These are phyloP conservation scores for Canavalia ensiformis DNA, from an alignment of 306 rosid genomes.

Conservation along the genomic window DNA sequence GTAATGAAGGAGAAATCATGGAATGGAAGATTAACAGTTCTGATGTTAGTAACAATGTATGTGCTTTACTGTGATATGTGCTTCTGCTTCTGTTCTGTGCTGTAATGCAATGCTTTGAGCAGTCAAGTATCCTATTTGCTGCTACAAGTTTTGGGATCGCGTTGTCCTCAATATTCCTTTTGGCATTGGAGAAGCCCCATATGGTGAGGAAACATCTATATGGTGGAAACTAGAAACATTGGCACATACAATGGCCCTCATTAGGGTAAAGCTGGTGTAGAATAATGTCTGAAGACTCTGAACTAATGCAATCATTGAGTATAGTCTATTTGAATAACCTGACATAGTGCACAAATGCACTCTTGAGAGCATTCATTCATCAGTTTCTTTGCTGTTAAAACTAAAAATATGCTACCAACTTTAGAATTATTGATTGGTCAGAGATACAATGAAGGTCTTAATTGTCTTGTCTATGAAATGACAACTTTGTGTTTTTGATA, in stretches of 20 bases:
- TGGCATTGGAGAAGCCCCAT: neutral
- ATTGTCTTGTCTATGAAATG: neutral
- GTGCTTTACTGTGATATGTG: constrained; percentile 33
- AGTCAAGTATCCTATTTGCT: neutral
- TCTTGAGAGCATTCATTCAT: neutral
- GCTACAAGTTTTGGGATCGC: constrained; percentile 11
- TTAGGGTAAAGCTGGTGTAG: neutral
- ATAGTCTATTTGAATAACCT: neutral
- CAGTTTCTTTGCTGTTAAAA: constrained; percentile 12
- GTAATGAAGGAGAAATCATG: neutral
- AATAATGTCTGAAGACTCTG: neutral
- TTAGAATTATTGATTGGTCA: constrained; percentile 9
- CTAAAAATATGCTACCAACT: neutral
- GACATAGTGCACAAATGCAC: too few species aligned
- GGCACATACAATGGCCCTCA: neutral
- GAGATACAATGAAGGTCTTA: neutral
- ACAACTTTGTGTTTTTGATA: neutral
- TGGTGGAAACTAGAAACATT: neutral
- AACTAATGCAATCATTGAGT: neutral
- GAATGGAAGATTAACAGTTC: constrained; percentile 4
- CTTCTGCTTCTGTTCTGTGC: constrained; percentile 8
- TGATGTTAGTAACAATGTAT: constrained; percentile 22
- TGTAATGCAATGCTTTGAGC: constrained; percentile 7
- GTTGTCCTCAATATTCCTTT: neutral
- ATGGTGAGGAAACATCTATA: neutral